Conservation (phyloP, 495 filamentous ascomycete genomes). For the Tuber melanosporum region DNA sequence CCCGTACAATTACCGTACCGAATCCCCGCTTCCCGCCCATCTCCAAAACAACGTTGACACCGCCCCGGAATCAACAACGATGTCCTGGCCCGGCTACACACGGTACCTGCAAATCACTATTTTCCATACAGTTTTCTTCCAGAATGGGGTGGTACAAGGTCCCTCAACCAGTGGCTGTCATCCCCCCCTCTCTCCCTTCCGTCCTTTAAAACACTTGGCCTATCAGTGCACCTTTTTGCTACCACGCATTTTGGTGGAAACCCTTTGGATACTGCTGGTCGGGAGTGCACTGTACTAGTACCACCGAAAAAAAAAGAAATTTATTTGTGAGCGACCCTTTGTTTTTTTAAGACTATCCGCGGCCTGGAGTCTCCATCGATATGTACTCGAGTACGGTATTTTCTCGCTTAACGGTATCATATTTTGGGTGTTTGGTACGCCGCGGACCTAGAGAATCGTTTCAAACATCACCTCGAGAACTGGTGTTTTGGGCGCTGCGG, state of each 20-base stretch:
- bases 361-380: no score
- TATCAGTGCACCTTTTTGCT: not conserved
- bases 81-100: not conserved
- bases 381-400: not conserved
- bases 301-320: no score
- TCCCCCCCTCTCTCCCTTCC: not conserved
- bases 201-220: not conserved
- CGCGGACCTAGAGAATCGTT: no score
- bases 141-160: not conserved
- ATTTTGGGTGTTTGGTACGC: not conserved
- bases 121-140: not conserved
- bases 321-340: no score
- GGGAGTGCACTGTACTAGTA: no score
- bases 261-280: not conserved
- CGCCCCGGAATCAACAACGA: not conserved
- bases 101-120: not conserved
- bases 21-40: constrained; percentile 1
- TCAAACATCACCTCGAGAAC: not conserved
- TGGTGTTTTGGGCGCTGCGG: no score
- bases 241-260: no score
- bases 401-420: not conserved
- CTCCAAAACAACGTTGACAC: not conserved
- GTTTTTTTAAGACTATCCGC: no score
- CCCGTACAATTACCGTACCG: not conserved
- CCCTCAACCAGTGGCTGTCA: not conserved